These are phyloP conservation scores for Xylariaceae sp. DNA, from an alignment of 2,329 filamentous ascomycete species.

Conservation along the genomic window DNA sequence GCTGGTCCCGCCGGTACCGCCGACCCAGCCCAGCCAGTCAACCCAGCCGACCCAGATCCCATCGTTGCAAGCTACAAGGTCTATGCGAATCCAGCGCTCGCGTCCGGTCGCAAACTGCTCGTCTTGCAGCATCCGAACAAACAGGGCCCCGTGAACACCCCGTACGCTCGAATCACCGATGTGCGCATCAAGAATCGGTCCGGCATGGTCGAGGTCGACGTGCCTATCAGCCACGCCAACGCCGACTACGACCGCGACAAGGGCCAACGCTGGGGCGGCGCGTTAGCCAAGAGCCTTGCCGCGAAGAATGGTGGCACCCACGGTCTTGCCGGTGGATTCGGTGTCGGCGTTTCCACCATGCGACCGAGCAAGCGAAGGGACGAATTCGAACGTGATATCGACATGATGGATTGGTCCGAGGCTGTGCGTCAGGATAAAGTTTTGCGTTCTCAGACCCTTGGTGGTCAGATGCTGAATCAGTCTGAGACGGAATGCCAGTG, in stretches of 20 bases:
- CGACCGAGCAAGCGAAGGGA: slow-evolving; percentile 35
- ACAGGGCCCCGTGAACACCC: slow-evolving; percentile 43
- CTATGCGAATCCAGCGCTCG: slow-evolving; percentile 71
- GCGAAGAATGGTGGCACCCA: slow-evolving; percentile 60
- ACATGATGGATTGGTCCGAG: slow-evolving; percentile 59
- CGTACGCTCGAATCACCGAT: slow-evolving; percentile 62
- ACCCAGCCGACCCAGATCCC: slow-evolving; percentile 53
- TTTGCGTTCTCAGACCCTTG: slow-evolving; percentile 74
- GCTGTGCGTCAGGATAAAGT: slow-evolving; percentile 66
- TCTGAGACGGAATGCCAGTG: slow-evolving; percentile 64
- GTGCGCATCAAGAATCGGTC: slow-evolving; percentile 76
- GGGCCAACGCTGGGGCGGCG: slow-evolving; percentile 76
- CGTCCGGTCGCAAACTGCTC: slow-evolving; percentile 59
- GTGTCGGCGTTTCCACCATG: slow-evolving; percentile 46
- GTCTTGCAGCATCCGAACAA: slow-evolving; percentile 87
- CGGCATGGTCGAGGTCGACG: slow-evolving; percentile 85
- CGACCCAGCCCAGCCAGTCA: too few relatives aligned
- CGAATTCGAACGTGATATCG: slow-evolving; percentile 38
- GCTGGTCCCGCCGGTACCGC: too few relatives aligned
- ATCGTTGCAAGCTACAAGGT: slow-evolving; percentile 74
- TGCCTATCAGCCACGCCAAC: slow-evolving; percentile 66
- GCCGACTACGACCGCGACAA: slow-evolving; percentile 76
- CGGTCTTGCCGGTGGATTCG: slow-evolving; percentile 68
- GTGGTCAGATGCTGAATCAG: slow-evolving; percentile 68
- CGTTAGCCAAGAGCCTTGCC: slow-evolving; percentile 56